These are phyloP conservation scores for Geotrichum reessii DNA, from an alignment of 1,139 yeast genomes.

Conservation along the genomic window DNA sequence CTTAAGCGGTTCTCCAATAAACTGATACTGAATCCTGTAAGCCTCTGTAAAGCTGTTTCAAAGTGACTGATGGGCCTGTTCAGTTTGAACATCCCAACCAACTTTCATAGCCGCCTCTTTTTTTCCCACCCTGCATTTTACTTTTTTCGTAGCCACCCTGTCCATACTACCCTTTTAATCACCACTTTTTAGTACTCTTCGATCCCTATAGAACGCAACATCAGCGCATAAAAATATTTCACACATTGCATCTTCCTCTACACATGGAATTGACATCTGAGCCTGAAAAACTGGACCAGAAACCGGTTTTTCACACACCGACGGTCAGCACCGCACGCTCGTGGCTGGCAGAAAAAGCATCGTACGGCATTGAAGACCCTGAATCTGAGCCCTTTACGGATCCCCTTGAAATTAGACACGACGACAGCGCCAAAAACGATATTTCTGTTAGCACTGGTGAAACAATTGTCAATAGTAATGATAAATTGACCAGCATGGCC, in stretches of 20 bases:
- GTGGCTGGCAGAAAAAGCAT: slow-evolving; percentile 17
- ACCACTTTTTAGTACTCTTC: neutral
- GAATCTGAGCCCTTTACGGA: slow-evolving; percentile 4
- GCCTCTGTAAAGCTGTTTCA: too few species aligned
- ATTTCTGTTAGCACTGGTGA: neutral
- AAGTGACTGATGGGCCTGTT: too few species aligned
- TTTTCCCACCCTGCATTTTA: neutral
- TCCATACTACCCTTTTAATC: neutral
- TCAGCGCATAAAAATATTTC: neutral
- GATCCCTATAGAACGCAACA: neutral
- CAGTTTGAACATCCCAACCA: too few species aligned
- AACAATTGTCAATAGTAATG: neutral
- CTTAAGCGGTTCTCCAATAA: too few species aligned
- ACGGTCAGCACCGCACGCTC: slow-evolving; percentile 10
- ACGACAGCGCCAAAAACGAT: neutral
- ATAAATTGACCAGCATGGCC: neutral
- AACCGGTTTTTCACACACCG: slow-evolving; percentile 11
- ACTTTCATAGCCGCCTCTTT: too few species aligned
- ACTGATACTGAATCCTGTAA: too few species aligned
- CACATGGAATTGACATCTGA: neutral
- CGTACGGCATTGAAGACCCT: slow-evolving; percentile 10
- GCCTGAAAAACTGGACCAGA: neutral
- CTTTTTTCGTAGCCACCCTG: neutral
- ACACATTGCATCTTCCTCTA: neutral
- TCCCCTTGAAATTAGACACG: slow-evolving; percentile 6